Base-by-base conservation (phyloP, 257 asterid species). In the Parsonsia alboflavescens region DNA sequence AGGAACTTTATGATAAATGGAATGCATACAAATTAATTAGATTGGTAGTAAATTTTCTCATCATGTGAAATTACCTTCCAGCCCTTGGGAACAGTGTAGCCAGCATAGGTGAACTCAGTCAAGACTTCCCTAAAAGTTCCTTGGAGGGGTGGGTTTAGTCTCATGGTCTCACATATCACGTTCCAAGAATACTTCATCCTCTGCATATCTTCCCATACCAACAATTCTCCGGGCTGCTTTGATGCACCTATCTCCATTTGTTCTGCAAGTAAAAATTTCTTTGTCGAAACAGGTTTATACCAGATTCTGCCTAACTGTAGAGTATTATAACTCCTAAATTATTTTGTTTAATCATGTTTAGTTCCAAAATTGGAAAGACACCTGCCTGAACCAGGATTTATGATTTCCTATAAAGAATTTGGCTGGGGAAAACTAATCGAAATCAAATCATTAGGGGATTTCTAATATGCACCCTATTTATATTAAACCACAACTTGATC, bases 181-280 rank as follows among this genome's bases (percentile, higher is more conserved):
- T 86, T 88, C 94, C 94, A 90, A 1, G 91, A 79, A 21, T 90
- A 87, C 78, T 86, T 90, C 96, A 90, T 90, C 66, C 82, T 90
- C 11, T 68, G 73, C 87, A 87, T 77, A 22, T 90, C 96, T 58
- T 87, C 94, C 96, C 96, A 91, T n/a, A 76, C 86, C 59, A 89
- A 62, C n/a, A 75, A 10, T 26, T 86, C 93, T 0, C 89, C 93
- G 0, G 42, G 19, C 71, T 85, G 87, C 79, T 89, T 91, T 1
- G 80, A 61, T 2, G 67, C 82, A 0, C 84, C 92, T 10, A 91
- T 80, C 61, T 76, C 90, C 90, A 84, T 76, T 82, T 91, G 96
- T 82, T 89, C 97, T 89, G 83, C 59, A 72, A 21, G 46, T 42
- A 0, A 41, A 49, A 42, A 16, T 2, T 48, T 1, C 45, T 3